Evolutionary conservation across 1,284 basidiomycete genomes (phyloP), one percentile per base, ranked within the genome.

Genomic region (Cutaneotrichosporon mucoides): DNA sequence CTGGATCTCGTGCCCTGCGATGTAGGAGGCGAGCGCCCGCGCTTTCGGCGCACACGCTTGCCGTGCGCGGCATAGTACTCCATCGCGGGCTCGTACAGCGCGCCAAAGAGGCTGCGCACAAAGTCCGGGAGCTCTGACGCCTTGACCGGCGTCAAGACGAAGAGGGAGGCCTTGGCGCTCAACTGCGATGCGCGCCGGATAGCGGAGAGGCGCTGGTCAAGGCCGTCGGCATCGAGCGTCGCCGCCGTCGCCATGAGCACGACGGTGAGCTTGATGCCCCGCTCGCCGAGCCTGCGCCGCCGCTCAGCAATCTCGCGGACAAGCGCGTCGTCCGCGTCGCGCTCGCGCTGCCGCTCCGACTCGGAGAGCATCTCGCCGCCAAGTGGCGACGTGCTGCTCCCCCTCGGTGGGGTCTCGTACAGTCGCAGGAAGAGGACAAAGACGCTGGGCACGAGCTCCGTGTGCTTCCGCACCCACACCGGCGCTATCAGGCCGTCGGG

Each of bases 401-500:
- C 38, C 11, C 56, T 82, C 11, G 81, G n/a, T 12, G 68, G 64
- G 33, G 55, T 79, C 73, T 95, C 91, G 71, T 83, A 91, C 60
- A 98, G 81, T 52, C 88, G 84, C 61, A 89, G 80, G 73, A 97
- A 95, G 51, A 94, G 81, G 5, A 98, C 89, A 75, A 97, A 96
- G 0, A 97, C 92, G 13, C 89, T 87, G 0, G 95, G 94, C 0
- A 98, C 80, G 38, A 95, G 84, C 7, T 91, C 86, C 0, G 90
- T 89, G 71, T 98, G 94, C 77, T 97, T 99, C 49, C 93, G 84
- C 13, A 97, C 86, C 95, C 95, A 99, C 68, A 98, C 91, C 0
- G 94, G 95, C 1, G 94, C 92, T 59, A 99, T 90, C 51, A 99
- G 80, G 0, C 95, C 95, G 73, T 99, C 95, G 0, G 95, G 95